A percentile compares a stretch with the other conserved stretches of the same genome.
Evolutionary conservation across 768 basidiomycete species (phyloP).

Genomic region (Ephemerocybe angulata): DNA sequence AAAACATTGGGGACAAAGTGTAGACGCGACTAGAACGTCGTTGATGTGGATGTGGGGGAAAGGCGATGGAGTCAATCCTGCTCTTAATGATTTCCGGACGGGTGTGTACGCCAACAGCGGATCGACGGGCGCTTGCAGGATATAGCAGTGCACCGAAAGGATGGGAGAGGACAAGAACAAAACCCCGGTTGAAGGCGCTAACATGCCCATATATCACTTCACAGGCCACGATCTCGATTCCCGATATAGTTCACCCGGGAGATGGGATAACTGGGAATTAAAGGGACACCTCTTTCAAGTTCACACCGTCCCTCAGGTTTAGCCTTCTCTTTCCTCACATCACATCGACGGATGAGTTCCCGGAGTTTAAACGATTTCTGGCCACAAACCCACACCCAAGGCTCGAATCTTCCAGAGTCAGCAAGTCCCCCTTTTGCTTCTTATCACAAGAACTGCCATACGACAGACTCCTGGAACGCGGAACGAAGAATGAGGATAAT

Average conservation of each 20-base stretch:
- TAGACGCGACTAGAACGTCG: background rate
- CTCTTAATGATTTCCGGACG: no score
- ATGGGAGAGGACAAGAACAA: conserved; percentile 1
- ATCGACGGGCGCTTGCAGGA: background rate
- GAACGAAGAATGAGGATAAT: background rate
- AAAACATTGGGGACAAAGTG: background rate
- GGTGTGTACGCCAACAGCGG: no score
- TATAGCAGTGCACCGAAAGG: background rate
- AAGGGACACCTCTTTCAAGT: no score
- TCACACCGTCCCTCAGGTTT: background rate
- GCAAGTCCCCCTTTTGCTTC: background rate
- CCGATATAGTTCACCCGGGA: conserved; percentile 4
- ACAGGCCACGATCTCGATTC: background rate
- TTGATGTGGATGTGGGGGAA: background rate
- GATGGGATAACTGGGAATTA: background rate
- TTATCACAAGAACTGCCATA: background rate
- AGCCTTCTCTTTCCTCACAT: background rate
- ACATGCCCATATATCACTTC: background rate
- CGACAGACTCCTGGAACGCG: background rate
- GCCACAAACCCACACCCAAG: background rate
- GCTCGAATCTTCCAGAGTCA: background rate
- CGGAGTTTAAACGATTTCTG: no score
- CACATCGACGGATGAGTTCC: no score
- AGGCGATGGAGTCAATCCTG: no score
- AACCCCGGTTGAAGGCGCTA: conserved; percentile 11